Conservation (phyloP, 805 yeast genomes). For the Scheffersomyces spartinae region DNA sequence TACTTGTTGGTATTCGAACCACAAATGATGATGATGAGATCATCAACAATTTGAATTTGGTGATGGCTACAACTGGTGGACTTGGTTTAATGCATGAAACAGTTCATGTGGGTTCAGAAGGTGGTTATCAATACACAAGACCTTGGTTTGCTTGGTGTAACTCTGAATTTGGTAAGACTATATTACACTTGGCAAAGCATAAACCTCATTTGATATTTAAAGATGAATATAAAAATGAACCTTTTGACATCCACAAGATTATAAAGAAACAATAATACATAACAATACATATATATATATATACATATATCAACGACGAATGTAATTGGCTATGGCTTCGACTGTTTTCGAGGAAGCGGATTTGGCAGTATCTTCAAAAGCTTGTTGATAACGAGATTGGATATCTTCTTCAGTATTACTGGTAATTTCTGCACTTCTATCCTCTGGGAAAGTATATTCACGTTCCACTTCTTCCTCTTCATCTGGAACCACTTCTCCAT, state of each 20-base stretch:
- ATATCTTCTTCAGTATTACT: constrained; percentile 36
- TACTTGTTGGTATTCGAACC: constrained; percentile 66
- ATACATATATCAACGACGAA: no score
- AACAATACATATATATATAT: no score
- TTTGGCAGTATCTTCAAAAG: constrained; percentile 54
- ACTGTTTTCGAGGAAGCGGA: constrained; percentile 56
- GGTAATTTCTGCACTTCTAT: constrained; percentile 48
- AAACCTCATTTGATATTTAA: constrained; percentile 66
- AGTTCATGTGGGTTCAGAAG: constrained; percentile 47
- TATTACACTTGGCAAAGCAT: constrained; percentile 59
- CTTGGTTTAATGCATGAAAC: constrained; percentile 82
- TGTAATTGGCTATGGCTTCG: constrained; percentile 59
- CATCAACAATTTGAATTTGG: constrained; percentile 27
- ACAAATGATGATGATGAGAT: constrained; percentile 65
- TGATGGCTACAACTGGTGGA: constrained; percentile 55
- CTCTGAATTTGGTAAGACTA: constrained; percentile 81
- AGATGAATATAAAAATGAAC: constrained; percentile 16
- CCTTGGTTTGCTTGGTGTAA: constrained; percentile 96
- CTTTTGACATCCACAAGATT: constrained; percentile 20
- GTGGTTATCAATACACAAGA: constrained; percentile 48
- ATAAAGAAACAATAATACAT: no score
- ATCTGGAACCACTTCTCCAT: constrained; percentile 32
- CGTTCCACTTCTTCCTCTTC: constrained; percentile 32
- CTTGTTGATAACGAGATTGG: constrained; percentile 62
- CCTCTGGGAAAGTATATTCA: constrained; percentile 64